Evolutionary conservation across 108 stramenopile species (phyloP).

Genomic region (Asterionellopsis glacialis): DNA sequence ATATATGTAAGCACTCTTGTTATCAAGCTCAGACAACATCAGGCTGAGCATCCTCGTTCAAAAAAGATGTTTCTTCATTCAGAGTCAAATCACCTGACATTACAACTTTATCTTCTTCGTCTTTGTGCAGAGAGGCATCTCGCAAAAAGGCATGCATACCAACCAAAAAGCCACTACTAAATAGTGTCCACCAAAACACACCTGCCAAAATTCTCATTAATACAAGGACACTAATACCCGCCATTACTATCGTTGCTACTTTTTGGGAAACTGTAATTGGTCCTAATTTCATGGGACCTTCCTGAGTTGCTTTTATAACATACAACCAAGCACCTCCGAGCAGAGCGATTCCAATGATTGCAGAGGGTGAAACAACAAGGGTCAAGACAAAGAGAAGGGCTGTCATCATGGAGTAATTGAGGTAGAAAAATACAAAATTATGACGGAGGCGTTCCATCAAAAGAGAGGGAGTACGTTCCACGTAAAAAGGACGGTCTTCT

Average conservation of each 20-base stretch:
- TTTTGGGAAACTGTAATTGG: slow-evolving; percentile 62
- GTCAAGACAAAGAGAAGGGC: slow-evolving; percentile 60
- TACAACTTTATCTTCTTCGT: slow-evolving; percentile 75
- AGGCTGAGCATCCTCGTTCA: not conserved
- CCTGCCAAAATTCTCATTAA: slow-evolving; percentile 57
- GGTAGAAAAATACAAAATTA: slow-evolving; percentile 81
- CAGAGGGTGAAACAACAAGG: slow-evolving; percentile 60
- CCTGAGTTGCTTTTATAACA: slow-evolving; percentile 54
- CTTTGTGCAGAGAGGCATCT: slow-evolving; percentile 88
- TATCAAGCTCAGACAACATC: not conserved
- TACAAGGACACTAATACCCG: slow-evolving; percentile 50
- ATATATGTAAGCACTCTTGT: too few species aligned
- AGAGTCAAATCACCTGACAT: slow-evolving; percentile 70
- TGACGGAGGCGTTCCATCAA: slow-evolving; percentile 69
- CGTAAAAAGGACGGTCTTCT: slow-evolving; percentile 81
- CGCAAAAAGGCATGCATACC: slow-evolving; percentile 66
- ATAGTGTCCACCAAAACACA: slow-evolving; percentile 85
- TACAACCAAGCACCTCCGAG: slow-evolving; percentile 76
- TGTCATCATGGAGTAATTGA: slow-evolving; percentile 76
- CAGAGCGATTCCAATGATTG: slow-evolving; percentile 73
- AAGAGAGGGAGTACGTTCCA: slow-evolving; percentile 70
- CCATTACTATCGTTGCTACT: slow-evolving; percentile 71
- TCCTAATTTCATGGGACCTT: slow-evolving; percentile 47
- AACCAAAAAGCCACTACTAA: slow-evolving; percentile 71
- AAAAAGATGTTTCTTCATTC: slow-evolving; percentile 3